A percentile compares a stretch with the other conserved stretches of the same genome.
Conservation (phyloP, 176 grass and related monocot species). For the Aegilops bicornis region DNA sequence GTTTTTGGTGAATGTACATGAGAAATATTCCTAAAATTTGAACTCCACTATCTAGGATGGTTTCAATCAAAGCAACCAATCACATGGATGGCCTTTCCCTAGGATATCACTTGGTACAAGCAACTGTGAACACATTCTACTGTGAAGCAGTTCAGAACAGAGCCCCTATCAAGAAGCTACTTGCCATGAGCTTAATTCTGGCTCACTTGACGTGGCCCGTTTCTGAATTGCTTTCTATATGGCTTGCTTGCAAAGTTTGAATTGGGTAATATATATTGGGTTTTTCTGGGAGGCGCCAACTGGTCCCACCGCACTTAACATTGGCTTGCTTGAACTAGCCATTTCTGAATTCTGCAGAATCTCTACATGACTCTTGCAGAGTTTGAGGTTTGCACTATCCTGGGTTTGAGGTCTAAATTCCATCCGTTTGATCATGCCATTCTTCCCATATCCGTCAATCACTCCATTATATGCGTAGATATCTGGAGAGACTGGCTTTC, state of each 20-base stretch:
- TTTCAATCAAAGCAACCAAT: background rate
- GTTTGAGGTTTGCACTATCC: constrained; percentile 23
- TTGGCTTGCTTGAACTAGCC: background rate
- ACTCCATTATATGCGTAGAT: constrained; percentile 77
- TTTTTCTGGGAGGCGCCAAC: too few species aligned
- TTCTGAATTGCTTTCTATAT: background rate
- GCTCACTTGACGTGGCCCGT: background rate
- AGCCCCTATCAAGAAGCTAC: background rate
- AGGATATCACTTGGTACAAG: background rate
- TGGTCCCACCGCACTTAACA: too few species aligned
- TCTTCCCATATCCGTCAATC: constrained; percentile 81
- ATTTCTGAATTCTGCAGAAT: constrained; percentile 37
- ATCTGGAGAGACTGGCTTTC: constrained; percentile 66
- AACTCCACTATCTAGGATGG: background rate
- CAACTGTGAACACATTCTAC: background rate
- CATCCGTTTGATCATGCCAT: constrained; percentile 92
- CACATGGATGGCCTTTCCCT: background rate
- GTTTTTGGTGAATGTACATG: background rate
- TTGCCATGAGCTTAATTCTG: constrained; percentile 11
- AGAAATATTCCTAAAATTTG: background rate
- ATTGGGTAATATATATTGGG: too few species aligned
- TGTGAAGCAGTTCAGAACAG: background rate
- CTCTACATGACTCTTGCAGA: constrained; percentile 10
- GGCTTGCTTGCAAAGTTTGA: too few species aligned
- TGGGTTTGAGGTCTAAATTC: constrained; percentile 67